Percentiles rank a stretch among this genome's conserved stretches.
Evolutionary conservation across 164 flowering plant species (phyloP).

Genomic region (Pachysandra terminalis): DNA sequence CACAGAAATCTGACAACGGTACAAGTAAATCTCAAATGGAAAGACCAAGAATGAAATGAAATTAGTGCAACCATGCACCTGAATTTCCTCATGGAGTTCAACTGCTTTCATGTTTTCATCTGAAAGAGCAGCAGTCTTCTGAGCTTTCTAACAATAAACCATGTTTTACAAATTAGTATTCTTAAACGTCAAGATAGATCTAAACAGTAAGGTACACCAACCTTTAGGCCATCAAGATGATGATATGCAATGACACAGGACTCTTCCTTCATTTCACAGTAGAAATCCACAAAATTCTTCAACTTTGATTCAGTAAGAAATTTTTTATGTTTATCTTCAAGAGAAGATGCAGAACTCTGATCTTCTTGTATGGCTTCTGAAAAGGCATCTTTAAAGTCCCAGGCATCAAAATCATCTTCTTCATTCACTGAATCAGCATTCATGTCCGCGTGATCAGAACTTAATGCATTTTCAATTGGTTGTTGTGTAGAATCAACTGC

Average conservation of each 20-base stretch:
- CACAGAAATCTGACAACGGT: background rate
- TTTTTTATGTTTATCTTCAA: constrained; percentile 12
- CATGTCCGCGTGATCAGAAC: constrained; percentile 7
- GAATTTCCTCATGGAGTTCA: constrained; percentile 45
- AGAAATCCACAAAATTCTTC: constrained; percentile 43
- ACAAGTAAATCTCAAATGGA: background rate
- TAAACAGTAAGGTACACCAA: constrained; percentile 24
- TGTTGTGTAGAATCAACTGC: constrained; percentile 18
- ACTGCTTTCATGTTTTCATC: constrained; percentile 32
- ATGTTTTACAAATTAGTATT: constrained; percentile 21
- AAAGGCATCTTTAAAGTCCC: constrained; percentile 66
- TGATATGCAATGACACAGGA: constrained; percentile 27
- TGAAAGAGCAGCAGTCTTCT: constrained; percentile 32
- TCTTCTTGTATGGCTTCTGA: constrained; percentile 21
- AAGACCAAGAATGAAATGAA: background rate
- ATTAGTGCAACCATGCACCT: constrained; percentile 36
- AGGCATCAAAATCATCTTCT: constrained; percentile 46
- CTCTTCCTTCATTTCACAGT: constrained; percentile 51
- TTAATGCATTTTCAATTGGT: constrained; percentile 24
- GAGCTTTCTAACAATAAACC: constrained; percentile 38
- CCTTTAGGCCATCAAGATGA: constrained; percentile 66
- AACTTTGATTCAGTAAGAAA: constrained; percentile 22
- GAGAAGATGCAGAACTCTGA: constrained; percentile 16
- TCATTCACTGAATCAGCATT: constrained; percentile 21
- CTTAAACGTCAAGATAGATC: background rate